phyloP scores from a whole-genome alignment of 345 rosid genomes.

The Jatropha curcas region DNA sequence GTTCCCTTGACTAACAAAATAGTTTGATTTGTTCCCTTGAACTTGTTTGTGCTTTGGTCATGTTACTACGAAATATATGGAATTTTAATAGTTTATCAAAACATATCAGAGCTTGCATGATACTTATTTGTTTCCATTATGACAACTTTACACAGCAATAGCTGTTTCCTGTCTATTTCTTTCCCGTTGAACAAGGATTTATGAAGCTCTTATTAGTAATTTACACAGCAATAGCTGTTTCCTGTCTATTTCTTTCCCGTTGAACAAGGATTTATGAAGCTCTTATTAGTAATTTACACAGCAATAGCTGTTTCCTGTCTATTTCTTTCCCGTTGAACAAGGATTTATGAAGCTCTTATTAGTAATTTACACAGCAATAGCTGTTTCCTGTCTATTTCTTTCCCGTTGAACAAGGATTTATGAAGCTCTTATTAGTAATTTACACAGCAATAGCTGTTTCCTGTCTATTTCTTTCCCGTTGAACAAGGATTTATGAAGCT shows the following conservation, averaged over 20 bases:
- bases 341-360: no score
- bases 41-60: background rate
- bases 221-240: slow-evolving; percentile 34
- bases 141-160: slow-evolving; percentile 36
- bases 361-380: slow-evolving; percentile 41
- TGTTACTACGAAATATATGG: background rate
- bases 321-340: background rate
- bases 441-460: slow-evolving; percentile 32
- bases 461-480: background rate
- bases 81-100: background rate
- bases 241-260: background rate
- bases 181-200: background rate
- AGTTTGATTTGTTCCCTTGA: background rate
- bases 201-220: no score
- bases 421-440: no score
- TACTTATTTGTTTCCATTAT: background rate
- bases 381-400: background rate
- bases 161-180: background rate
- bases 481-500: no score
- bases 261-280: no score
- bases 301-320: slow-evolving; percentile 17
- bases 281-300: no score
- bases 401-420: background rate
- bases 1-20: background rate
- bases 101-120: slow-evolving; percentile 1